Conservation (phyloP, 2,329 filamentous ascomycete species). For the Diplodia sapinea region DNA sequence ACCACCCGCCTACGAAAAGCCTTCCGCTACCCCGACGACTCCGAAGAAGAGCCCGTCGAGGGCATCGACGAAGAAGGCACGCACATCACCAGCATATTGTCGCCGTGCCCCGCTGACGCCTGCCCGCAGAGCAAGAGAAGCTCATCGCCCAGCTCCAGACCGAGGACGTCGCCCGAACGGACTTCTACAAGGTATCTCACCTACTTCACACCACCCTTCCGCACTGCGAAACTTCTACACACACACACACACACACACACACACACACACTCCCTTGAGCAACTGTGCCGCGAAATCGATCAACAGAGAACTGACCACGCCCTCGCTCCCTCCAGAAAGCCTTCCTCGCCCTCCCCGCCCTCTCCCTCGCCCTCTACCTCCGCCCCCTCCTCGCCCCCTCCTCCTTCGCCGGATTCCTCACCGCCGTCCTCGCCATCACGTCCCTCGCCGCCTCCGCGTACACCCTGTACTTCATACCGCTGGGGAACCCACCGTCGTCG, state of each 20-base stretch:
- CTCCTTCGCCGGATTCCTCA: slow-evolving; percentile 49
- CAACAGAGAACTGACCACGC: slow-evolving; percentile 43
- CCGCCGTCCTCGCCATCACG: slow-evolving; percentile 64
- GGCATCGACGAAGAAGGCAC: slow-evolving; percentile 79
- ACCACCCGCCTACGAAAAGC: slow-evolving; percentile 73
- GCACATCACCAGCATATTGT: slow-evolving; percentile 1
- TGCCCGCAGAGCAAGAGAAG: slow-evolving; percentile 64
- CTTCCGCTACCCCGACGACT: slow-evolving; percentile 74
- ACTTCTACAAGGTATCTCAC: slow-evolving; percentile 42
- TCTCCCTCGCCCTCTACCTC: slow-evolving; percentile 63
- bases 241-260: no score
- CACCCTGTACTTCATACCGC: slow-evolving; percentile 63
- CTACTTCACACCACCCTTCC: slow-evolving; percentile 31
- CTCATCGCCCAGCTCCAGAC: slow-evolving; percentile 63
- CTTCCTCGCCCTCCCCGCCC: slow-evolving; percentile 66
- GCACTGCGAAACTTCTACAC: no score
- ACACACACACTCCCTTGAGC: no score
- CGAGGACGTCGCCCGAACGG: slow-evolving; percentile 56
- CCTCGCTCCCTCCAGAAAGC: slow-evolving; percentile 33
- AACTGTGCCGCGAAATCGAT: no score
- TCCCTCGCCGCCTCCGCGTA: slow-evolving; percentile 69
- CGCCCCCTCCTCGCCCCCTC: slow-evolving; percentile 52
- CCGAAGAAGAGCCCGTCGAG: slow-evolving; percentile 61
- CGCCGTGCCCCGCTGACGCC: slow-evolving; percentile 31
- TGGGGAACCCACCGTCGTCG: slow-evolving; percentile 47